Evolutionary conservation across 2,329 filamentous ascomycete genomes (phyloP).

Genomic region (Ophiostoma angusticollis): DNA sequence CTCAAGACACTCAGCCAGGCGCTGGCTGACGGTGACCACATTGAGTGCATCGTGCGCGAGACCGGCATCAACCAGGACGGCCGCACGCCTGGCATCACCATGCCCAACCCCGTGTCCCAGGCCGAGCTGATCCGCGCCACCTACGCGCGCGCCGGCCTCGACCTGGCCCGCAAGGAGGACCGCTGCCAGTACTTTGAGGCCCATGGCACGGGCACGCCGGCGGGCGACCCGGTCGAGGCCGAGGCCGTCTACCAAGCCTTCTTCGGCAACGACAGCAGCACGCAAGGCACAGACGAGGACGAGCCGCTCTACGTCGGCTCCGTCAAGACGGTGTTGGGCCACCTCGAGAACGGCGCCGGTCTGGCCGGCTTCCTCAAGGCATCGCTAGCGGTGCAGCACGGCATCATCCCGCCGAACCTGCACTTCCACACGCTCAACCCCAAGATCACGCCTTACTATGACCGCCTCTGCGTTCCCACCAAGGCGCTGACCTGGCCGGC

Average conservation of each 20-base stretch:
- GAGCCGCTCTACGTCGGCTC: slow-evolving; percentile 26
- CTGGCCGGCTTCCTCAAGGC: slow-evolving; percentile 35
- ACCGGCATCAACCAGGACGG: slow-evolving; percentile 39
- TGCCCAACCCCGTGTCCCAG: slow-evolving; percentile 36
- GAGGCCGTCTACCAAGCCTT: slow-evolving; percentile 30
- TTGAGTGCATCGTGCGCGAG: slow-evolving; percentile 34
- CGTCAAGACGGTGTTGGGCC: slow-evolving; percentile 33
- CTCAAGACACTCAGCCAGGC: slow-evolving; percentile 39
- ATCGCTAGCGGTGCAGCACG: slow-evolving; percentile 27
- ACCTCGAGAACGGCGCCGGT: slow-evolving; percentile 37
- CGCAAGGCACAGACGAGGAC: neutral
- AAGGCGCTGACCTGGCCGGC: slow-evolving; percentile 22
- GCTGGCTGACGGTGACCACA: slow-evolving; percentile 33
- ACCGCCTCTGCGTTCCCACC: slow-evolving; percentile 23
- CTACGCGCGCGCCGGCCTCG: slow-evolving; percentile 30
- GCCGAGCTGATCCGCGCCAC: slow-evolving; percentile 29
- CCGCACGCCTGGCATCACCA: slow-evolving; percentile 37
- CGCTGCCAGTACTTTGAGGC: slow-evolving; percentile 35
- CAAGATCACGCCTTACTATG: slow-evolving; percentile 24
- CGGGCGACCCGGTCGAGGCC: slow-evolving; percentile 25
- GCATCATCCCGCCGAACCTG: slow-evolving; percentile 29
- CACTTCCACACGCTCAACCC: slow-evolving; percentile 30
- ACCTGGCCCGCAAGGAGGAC: slow-evolving; percentile 20
- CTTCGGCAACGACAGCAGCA: slow-evolving; percentile 15
- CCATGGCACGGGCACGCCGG: slow-evolving; percentile 26